A percentile compares a stretch with the other conserved stretches of the same genome.
Evolutionary conservation across 2,329 filamentous ascomycete genomes (phyloP).

Genomic region (Thelonectria discophora): DNA sequence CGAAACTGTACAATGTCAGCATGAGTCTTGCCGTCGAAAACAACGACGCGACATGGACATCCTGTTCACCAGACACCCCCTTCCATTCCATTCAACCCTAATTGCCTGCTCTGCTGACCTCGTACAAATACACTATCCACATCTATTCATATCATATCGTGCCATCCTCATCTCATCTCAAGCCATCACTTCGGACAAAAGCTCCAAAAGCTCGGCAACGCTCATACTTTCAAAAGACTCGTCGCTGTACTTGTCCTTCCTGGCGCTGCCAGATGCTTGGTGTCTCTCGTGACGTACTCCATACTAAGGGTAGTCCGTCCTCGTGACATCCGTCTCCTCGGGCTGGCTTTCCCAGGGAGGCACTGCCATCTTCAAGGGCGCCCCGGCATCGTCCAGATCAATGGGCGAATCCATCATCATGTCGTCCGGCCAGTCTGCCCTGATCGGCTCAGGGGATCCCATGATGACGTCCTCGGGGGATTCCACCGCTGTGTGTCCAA

Average conservation of each 20-base stretch:
- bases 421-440: constrained; percentile 34
- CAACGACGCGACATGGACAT: constrained; percentile 36
- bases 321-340: constrained; percentile 30
- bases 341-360: constrained; percentile 26
- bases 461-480: constrained; percentile 45
- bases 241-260: constrained; percentile 14
- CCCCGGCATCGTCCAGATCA: constrained; percentile 29
- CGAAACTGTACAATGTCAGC: constrained; percentile 59
- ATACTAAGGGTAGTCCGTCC: constrained; percentile 35
- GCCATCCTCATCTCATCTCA: constrained; percentile 34
- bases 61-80: constrained; percentile 40
- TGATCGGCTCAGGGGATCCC: constrained; percentile 44
- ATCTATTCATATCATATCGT: constrained; percentile 32
- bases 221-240: constrained; percentile 44
- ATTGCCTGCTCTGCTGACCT: constrained; percentile 32
- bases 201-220: constrained; percentile 39
- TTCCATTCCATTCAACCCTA: constrained; percentile 42
- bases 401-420: constrained; percentile 37
- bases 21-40: constrained; percentile 32
- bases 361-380: constrained; percentile 14
- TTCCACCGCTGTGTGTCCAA: constrained; percentile 42
- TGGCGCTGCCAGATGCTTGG: constrained; percentile 20
- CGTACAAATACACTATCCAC: constrained; percentile 38
- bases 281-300: constrained; percentile 28
- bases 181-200: constrained; percentile 35